Percentiles rank a stretch among this genome's conserved stretches.
Conservation (phyloP, 2,329 filamentous ascomycete species). For the Arachnopeziza araneosa region DNA sequence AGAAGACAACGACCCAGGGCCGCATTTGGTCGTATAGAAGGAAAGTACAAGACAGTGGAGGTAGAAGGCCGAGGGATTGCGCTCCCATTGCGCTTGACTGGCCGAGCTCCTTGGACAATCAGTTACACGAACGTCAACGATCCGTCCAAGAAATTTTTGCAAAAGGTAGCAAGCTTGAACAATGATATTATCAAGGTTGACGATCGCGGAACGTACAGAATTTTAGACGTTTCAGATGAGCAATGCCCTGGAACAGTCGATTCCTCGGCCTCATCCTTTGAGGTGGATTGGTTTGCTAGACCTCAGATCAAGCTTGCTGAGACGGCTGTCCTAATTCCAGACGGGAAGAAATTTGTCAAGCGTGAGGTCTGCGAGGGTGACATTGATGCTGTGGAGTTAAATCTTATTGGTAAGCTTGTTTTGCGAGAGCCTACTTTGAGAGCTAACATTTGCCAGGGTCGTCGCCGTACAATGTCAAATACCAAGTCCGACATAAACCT, state of each 20-base stretch:
- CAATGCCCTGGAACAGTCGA: conserved; percentile 81
- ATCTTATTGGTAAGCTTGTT: conserved; percentile 59
- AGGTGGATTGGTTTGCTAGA: conserved; percentile 79
- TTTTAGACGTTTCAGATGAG: conserved; percentile 70
- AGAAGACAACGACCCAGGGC: conserved; percentile 83
- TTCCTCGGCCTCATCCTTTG: conserved; percentile 64
- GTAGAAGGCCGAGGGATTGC: conserved; percentile 70
- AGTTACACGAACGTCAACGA: conserved; percentile 65
- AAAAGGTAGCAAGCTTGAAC: conserved; percentile 40
- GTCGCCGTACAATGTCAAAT: conserved; percentile 77
- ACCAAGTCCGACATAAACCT: conserved; percentile 70
- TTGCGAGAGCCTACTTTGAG: not conserved
- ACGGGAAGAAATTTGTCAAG: conserved; percentile 58
- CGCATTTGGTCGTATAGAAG: conserved; percentile 80
- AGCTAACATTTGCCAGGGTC: conserved; percentile 46
- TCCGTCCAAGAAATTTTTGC: conserved; percentile 39
- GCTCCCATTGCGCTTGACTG: conserved; percentile 78
- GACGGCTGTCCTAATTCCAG: conserved; percentile 53
- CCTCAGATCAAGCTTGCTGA: conserved; percentile 65
- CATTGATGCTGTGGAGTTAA: conserved; percentile 80
- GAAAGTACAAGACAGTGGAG: conserved; percentile 66
- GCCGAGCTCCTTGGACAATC: conserved; percentile 78
- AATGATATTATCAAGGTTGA: conserved; percentile 67
- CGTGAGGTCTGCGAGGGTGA: conserved; percentile 90
- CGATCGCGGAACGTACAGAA: conserved; percentile 70